Conservation (phyloP, 257 asterid genomes). For the Nicotiana otophora region DNA sequence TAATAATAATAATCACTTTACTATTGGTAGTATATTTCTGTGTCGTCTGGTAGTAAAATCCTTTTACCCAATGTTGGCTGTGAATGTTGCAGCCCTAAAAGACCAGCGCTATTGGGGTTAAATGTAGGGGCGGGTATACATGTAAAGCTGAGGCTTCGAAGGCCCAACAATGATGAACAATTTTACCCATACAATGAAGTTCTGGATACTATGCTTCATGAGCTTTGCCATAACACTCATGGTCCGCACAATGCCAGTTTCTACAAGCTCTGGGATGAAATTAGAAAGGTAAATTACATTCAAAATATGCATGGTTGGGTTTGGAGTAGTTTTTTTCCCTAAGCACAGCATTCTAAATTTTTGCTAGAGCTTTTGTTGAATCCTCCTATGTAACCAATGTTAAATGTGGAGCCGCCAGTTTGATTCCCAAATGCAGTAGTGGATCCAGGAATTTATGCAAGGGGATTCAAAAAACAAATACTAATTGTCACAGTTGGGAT, state of each 20-base stretch:
- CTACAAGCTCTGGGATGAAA: conserved; percentile 93
- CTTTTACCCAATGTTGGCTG: not conserved
- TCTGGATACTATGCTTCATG: conserved; percentile 96
- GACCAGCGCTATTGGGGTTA: conserved; percentile 55
- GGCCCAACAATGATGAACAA: conserved; percentile 59
- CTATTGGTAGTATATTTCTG: no score
- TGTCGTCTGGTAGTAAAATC: no score
- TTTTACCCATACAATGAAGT: conserved; percentile 66
- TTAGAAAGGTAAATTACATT: conserved; percentile 49
- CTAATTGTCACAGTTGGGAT: no score
- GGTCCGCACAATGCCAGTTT: conserved; percentile 84
- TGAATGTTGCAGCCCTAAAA: conserved; percentile 54
- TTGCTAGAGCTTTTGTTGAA: not conserved
- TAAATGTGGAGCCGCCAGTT: not conserved
- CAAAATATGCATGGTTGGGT: no score
- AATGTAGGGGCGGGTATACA: conserved; percentile 74
- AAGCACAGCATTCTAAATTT: not conserved
- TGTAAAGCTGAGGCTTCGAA: conserved; percentile 81
- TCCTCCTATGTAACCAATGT: not conserved
- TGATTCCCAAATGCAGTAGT: not conserved
- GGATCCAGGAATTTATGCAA: no score
- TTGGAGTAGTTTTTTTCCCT: no score
- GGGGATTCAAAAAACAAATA: no score
- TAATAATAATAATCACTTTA: no score
- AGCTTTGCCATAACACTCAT: conserved; percentile 82